Percentiles rank a stretch among this genome's conserved stretches.
phyloP scores from a whole-genome alignment of 1,284 basidiomycete genomes.

The Xerocomus minutiporus region DNA sequence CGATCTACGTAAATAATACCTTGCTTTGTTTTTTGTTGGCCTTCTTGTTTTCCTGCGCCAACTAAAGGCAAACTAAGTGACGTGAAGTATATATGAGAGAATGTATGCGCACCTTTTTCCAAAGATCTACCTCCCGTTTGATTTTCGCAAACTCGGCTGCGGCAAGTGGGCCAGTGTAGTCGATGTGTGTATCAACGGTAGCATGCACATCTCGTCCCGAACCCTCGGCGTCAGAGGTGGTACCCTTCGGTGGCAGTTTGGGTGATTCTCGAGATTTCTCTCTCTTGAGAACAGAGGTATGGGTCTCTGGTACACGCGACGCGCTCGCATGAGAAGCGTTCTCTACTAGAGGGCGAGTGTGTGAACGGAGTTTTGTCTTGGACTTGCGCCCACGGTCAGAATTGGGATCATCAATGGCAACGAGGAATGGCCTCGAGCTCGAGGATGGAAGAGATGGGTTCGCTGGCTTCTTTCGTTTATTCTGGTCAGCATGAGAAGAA shows the following conservation, averaged over 20 bases:
- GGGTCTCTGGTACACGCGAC: constrained; percentile 15
- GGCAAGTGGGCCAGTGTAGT: constrained; percentile 27
- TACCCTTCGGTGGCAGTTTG: constrained; percentile 17
- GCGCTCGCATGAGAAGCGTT: constrained; percentile 15
- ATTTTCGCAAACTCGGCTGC: constrained; percentile 35
- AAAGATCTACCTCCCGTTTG: constrained; percentile 39
- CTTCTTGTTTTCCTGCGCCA: constrained; percentile 48
- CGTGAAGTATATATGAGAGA: not conserved
- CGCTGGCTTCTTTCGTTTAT: constrained; percentile 30
- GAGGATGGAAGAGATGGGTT: constrained; percentile 16
- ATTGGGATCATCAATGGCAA: constrained; percentile 25
- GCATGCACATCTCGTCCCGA: constrained; percentile 20
- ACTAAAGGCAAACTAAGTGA: constrained; percentile 35
- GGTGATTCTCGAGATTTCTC: constrained; percentile 29
- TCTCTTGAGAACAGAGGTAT: constrained; percentile 10
- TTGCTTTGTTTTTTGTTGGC: constrained; percentile 53
- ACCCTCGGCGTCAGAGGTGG: constrained; percentile 27
- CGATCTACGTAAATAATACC: constrained; percentile 33
- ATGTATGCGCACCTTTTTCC: constrained; percentile 46
- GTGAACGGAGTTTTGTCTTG: constrained; percentile 27
- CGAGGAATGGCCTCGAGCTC: constrained; percentile 23
- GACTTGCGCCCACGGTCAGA: constrained; percentile 32
- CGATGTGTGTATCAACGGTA: constrained; percentile 22
- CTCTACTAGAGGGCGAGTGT: constrained; percentile 25
- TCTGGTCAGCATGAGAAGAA: constrained; percentile 16